phyloP scores from a whole-genome alignment of 2,329 filamentous ascomycete species.

The Ophiosphaerella korrae region DNA sequence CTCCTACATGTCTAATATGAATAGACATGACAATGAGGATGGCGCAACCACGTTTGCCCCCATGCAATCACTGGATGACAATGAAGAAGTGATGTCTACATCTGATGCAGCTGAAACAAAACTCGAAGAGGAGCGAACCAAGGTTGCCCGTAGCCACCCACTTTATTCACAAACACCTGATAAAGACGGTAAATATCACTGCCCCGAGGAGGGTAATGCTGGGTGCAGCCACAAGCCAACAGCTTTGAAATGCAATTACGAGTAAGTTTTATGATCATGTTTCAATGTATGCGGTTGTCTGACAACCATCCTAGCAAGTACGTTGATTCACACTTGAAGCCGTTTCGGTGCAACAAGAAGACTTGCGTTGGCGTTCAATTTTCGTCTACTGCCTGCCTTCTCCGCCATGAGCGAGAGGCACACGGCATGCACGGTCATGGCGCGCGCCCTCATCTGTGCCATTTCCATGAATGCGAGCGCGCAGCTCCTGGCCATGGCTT shows the following conservation, averaged over 20 bases:
- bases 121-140: conserved; percentile 46
- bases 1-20: conserved; percentile 5
- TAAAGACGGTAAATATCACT: conserved; percentile 86
- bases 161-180: conserved; percentile 71
- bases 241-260: conserved; percentile 98
- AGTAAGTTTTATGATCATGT: conserved; percentile 65
- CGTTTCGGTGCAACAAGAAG: conserved; percentile 88
- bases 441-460: conserved; percentile 88
- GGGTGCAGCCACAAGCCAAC: conserved; percentile 90
- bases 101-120: conserved; percentile 38
- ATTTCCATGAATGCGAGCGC: conserved; percentile 85
- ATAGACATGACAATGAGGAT: conserved; percentile 37
- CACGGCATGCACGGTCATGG: conserved; percentile 96
- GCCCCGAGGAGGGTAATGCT: conserved; percentile 76
- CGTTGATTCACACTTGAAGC: conserved; percentile 94
- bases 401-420: conserved; percentile 93
- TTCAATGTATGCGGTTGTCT: conserved; percentile 7
- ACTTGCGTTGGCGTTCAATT: conserved; percentile 86
- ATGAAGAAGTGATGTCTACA: conserved; percentile 36
- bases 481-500: conserved; percentile 84
- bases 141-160: conserved; percentile 59
- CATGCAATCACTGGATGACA: conserved; percentile 33
- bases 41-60: conserved; percentile 24
- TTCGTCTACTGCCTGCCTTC: conserved; percentile 91
- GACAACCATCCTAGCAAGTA: conserved; percentile 73